Evolutionary conservation across 306 rosid genomes (phyloP), one percentile per base, ranked within the genome.

Genomic region (Trifolium subterraneum): DNA sequence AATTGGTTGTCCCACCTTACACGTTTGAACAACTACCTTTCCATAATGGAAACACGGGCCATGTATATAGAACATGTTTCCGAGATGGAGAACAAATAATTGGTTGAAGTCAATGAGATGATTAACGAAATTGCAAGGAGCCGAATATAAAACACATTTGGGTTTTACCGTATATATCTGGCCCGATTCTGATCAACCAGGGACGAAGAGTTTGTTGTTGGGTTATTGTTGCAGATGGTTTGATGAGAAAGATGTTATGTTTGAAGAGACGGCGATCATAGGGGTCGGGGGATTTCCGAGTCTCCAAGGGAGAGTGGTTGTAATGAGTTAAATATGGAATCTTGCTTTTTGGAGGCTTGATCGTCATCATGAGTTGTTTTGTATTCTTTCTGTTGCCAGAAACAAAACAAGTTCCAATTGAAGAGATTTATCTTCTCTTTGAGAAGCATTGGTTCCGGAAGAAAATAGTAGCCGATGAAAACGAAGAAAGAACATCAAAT

Each of bases 371-470:
- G 99, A 90, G 90, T 47, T 8, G 31, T 84, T 95, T 95, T 72
- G 74, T 95, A 52, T 75, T 70, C 92, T 87, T 95, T 85, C 92
- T 95, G 55, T 74, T 95, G 87, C 99, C 99, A 0, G 99, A 95
- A 68, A 95, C 99, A 23, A 95, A 95, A 78, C 83, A 95, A 68
- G 96, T 95, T 20, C 99, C 99, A 1, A 92, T 95, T 2, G 99
- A 95, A 69, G 99, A 92, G 82, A 73, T 95, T 68, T 88, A 92
- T 78, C 92, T 92, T 25, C 96, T 92, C 3, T 95, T 86, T 80
- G 86, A 95, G 77, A 87, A 71, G 11, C 99, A 92, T 60, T 88
- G 97, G 98, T 88, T 87, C 55, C 92, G 99, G 98, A 90, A 85
- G 82, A 81, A 77, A n/a, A n/a, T n/a, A n/a, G n/a, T n/a, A n/a